Evolutionary conservation across 2,329 filamentous ascomycete genomes (phyloP), one percentile per base, ranked within the genome.

Genomic region (Triangularia verruculosa): DNA sequence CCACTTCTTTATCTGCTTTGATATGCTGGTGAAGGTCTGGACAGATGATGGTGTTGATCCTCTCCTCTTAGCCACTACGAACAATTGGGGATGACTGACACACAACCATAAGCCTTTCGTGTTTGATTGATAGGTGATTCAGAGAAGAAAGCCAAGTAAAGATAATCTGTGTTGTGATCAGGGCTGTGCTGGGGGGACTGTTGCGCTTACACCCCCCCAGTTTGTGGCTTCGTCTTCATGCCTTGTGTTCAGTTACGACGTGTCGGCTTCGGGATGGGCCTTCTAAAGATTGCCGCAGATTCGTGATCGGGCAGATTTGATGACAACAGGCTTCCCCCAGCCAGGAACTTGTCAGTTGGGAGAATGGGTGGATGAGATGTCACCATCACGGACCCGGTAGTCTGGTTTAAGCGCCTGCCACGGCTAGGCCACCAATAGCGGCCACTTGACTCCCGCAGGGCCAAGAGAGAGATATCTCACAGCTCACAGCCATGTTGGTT

Each of bases 351-450:
- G 30, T 58, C 8, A 24, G 30, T 47, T 27, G 32, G 32, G 32
- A 22, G 6, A 22, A 39, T 43, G 30, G 27, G 15, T 30, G 39
- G 39, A 20, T 12, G n/a, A 47, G 8, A 25, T 25, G 12, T 27
- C 22, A 15, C 15, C 24, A 30, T 52, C 12, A 25, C 17, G 5
- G 57, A 51, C 39, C 57, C 57, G 39, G 27, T 22, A 59, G 32
- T 17, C 24, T 52, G 57, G 57, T 24, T 17, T 25, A 59, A 59
- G 57, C 57, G 39, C 57, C 57, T 6, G 57, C 52, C 39, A 59
- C 57, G 57, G 57, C 39, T 59, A 59, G 39, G 32, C 47, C 57
- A 43, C 57, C 57, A 59, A 59, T 59, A 6, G 32, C 51, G 51
- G 51, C 11, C 25, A 24, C 12, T 11, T n/a, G 15, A 28, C 51